Evolutionary conservation across 306 rosid genomes (phyloP), one percentile per base, ranked within the genome.

Genomic region (Luffa acutangula): DNA sequence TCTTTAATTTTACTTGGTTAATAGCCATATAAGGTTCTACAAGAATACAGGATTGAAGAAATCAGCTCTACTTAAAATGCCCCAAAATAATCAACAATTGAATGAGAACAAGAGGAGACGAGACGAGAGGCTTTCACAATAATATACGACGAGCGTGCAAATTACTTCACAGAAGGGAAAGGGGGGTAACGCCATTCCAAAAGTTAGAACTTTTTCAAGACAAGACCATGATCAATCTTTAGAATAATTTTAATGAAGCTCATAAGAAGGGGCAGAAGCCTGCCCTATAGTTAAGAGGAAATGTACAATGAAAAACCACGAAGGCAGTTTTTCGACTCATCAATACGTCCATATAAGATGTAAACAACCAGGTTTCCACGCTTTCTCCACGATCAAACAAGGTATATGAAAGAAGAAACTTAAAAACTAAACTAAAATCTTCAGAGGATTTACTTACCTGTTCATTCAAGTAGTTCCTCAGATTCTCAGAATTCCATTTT

Each of bases 401-500:
- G 64, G 21, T 45, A 9, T n/a, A 43, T 33, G 3, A 4, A 48
- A 9, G 3, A 20, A 8, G 45, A 3, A 39, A 21, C n/a, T 5
- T 56, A 34, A 46, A 57, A 49, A 15, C 7, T 25, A 25, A 70
- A 76, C 3, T 7, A 17, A 36, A 65, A 36, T 36, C 11, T 6
- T 17, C 74, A 41, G 10, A 71, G n/a, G 21, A 41, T 45, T 71
- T 6, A 82, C 88, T 82, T 77, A 84, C 99, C 91, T 90, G 84
- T 10, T 91, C 87, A 31, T 31, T 82, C 80, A 91, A 91, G 53
- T 89, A 90, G 25, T 33, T 80, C 81, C 80, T 89, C 82, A 93
- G 82, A 69, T 84, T 77, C 34, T 92, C 97, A 1, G 94, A 90
- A 71, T 59, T 53, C 99, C 99, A 95, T 56, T 85, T 93, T 81